Evolutionary conservation across 2,329 filamentous ascomycete genomes (phyloP), one percentile per base, ranked within the genome.

Genomic region (Penicillium sp.): DNA sequence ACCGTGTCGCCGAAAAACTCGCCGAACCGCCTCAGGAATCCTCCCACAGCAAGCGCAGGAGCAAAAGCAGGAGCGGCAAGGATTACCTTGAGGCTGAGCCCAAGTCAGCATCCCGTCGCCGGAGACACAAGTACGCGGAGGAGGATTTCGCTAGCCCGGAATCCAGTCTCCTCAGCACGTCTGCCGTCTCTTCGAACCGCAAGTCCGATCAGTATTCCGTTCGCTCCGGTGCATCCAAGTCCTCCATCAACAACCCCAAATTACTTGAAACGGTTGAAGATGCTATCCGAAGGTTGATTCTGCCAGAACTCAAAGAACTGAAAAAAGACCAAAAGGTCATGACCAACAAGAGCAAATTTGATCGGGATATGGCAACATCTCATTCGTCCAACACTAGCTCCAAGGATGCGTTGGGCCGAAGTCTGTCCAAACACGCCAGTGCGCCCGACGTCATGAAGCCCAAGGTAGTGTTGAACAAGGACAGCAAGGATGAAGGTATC

Each of bases 191-290:
- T 54, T 71, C 77, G 10, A 83, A 82, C 61, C 79, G 80, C 34
- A 78, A 78, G 57, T 83, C 82, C 39, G 81, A 85, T 63, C 75
- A 79, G 50, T 79, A 82, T 56, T 88, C 86, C 8, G 81, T 83
- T 59, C 78, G 78, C 36, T 86, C 84, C 29, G 81, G 81, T 34
- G 79, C 78, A 32, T 83, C 82, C 16, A 82, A 82, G 55, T 90
- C 90, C 3, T 93, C 90, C 0, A 90, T 95, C 70, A 96, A 95
- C 75, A 96, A 97, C 66, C 92, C 92, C 0, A 94, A 91, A 68
- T 77, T 97, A 2, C 81, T 97, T 2, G 90, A 94, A 66, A 94
- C 92, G 0, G 92, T 97, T 3, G 92, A 97, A 75, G 92, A 96
- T 74, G 92, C 92, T 13, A 96, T 97, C 67, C 87, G 91, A 58